Percentiles rank a stretch among this genome's conserved stretches.
Conservation (phyloP, 805 yeast genomes). For the Sugiyamaella marilandica region DNA sequence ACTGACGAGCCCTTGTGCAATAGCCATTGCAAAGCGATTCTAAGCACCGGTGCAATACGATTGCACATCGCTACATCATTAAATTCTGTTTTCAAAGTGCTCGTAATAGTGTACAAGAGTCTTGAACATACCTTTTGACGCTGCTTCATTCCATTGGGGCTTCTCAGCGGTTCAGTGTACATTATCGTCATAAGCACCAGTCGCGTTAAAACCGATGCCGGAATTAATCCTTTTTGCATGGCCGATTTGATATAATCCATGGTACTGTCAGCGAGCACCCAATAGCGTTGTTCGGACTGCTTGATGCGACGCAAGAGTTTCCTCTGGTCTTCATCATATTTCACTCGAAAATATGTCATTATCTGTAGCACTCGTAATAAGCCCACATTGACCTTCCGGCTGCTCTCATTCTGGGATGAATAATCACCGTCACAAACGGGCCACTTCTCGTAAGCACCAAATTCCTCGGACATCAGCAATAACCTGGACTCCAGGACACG, state of each 20-base stretch:
- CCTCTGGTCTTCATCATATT: not conserved
- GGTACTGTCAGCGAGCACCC: too few relatives aligned
- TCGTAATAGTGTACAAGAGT: not conserved
- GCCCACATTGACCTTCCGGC: not conserved
- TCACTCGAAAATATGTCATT: not conserved
- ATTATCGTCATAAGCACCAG: slow-evolving; percentile 24
- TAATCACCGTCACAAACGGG: not conserved
- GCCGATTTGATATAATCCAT: not conserved
- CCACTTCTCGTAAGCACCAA: not conserved
- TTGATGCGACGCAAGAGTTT: not conserved
- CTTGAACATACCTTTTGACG: not conserved
- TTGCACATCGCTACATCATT: too few relatives aligned
- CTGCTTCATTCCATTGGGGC: slow-evolving; percentile 1
- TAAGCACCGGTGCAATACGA: too few relatives aligned
- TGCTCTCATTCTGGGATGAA: not conserved
- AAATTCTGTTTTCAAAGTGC: too few relatives aligned
- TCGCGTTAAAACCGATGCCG: slow-evolving; percentile 22
- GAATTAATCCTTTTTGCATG: not conserved
- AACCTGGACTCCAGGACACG: not conserved
- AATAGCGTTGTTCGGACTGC: too few relatives aligned
- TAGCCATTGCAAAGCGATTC: too few relatives aligned
- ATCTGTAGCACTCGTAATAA: not conserved
- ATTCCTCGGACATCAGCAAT: not conserved
- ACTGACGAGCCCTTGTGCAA: too few relatives aligned
- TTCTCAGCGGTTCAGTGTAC: not conserved